Conservation (phyloP, 192 early-diverging fungal species). For the Gaertneriomyces semiglobifer region DNA sequence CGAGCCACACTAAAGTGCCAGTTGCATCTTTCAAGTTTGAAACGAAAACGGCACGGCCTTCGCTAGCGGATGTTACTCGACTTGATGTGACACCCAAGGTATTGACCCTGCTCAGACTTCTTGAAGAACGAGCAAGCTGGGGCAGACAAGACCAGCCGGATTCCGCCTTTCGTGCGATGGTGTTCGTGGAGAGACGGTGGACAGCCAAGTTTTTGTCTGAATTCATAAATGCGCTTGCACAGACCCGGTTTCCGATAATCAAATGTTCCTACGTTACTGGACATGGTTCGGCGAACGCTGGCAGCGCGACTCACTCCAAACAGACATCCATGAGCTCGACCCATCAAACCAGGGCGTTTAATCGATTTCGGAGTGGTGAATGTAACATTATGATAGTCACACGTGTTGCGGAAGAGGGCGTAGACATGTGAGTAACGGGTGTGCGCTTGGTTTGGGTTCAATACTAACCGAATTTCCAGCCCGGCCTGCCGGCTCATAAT, state of each 20-base stretch:
- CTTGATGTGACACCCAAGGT: slow-evolving; percentile 38
- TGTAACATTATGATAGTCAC: slow-evolving; percentile 81
- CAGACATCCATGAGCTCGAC: slow-evolving; percentile 19
- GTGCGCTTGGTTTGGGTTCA: background rate
- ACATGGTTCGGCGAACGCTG: slow-evolving; percentile 39
- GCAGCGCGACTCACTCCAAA: slow-evolving; percentile 6
- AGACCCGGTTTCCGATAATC: slow-evolving; percentile 27
- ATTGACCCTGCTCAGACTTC: slow-evolving; percentile 30
- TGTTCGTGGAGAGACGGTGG: slow-evolving; percentile 74
- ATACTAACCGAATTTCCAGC: slow-evolving; percentile 19
- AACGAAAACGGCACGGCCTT: background rate
- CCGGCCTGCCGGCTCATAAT: slow-evolving; percentile 43
- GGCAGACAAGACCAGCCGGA: background rate
- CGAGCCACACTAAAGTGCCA: too few relatives aligned
- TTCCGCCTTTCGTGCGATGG: slow-evolving; percentile 69
- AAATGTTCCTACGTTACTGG: slow-evolving; percentile 44
- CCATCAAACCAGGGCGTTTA: slow-evolving; percentile 56
- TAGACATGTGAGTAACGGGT: slow-evolving; percentile 66
- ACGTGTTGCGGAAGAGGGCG: slow-evolving; percentile 85
- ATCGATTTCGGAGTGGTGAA: slow-evolving; percentile 61
- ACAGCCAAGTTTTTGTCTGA: slow-evolving; percentile 56
- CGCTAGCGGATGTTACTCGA: slow-evolving; percentile 10
- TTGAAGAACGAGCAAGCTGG: slow-evolving; percentile 16
- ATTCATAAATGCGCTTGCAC: slow-evolving; percentile 41
- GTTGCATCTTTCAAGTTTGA: too few relatives aligned